Conservation (phyloP, 163 green algal species). For the Scenedesmus sp. region DNA sequence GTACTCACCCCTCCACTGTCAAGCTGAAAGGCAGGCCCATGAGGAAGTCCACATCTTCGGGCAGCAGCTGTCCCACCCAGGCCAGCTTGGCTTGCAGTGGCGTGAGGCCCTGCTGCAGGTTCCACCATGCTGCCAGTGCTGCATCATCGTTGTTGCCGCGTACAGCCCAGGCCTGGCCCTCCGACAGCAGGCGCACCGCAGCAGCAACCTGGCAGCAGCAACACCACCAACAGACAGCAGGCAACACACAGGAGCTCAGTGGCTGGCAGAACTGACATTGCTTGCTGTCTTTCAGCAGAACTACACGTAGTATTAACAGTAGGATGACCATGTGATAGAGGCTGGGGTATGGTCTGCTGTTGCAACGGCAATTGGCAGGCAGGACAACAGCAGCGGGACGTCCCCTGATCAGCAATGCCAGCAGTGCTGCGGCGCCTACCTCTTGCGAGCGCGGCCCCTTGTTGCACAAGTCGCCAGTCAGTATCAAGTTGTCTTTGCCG, state of each 20-base stretch:
- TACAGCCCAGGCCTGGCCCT: not conserved
- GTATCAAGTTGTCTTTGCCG: constrained; percentile 25
- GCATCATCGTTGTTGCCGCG: constrained; percentile 49
- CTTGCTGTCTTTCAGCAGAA: too few species aligned
- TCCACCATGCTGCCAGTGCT: constrained; percentile 24
- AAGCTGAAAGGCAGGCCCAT: constrained; percentile 36
- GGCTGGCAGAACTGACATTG: too few species aligned
- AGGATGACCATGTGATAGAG: too few species aligned
- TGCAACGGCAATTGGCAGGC: too few species aligned
- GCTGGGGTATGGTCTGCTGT: too few species aligned
- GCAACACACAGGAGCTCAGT: too few species aligned
- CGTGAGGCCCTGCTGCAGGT: constrained; percentile 11
- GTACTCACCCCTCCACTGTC: constrained; percentile 19
- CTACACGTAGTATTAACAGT: too few species aligned
- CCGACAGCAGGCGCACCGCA: not conserved
- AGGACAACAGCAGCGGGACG: not conserved
- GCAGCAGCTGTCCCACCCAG: constrained; percentile 33
- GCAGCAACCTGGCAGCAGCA: not conserved
- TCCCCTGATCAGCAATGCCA: not conserved
- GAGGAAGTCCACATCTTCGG: constrained; percentile 37
- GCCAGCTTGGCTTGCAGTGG: not conserved
- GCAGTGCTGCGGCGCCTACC: not conserved
- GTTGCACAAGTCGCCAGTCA: constrained; percentile 26
- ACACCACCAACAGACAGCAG: not conserved
- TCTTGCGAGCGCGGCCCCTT: constrained; percentile 39